Evolutionary conservation across 2,329 filamentous ascomycete genomes (phyloP).

Genomic region (Exserohilum turcica): DNA sequence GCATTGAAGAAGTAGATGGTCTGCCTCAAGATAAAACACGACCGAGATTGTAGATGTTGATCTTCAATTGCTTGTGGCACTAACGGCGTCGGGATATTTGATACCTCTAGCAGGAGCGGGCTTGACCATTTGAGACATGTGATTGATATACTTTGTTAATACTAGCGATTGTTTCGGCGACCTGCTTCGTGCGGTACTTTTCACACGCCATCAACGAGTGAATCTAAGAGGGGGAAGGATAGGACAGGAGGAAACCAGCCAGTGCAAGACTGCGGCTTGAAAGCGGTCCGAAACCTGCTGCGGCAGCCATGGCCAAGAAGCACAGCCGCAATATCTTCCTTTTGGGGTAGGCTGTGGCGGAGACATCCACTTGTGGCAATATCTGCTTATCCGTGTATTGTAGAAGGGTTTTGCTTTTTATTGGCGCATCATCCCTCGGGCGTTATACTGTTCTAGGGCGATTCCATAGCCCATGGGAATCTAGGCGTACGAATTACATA

Average conservation of each 20-base stretch:
- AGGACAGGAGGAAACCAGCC: too few relatives aligned
- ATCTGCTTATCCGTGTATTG: too few relatives aligned
- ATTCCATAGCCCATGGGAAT: too few relatives aligned
- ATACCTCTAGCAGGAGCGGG: slow-evolving; percentile 1
- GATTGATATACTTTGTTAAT: not conserved
- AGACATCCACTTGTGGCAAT: too few relatives aligned
- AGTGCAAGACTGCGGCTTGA: not conserved
- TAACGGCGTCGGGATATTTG: slow-evolving; percentile 7
- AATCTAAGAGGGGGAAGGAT: not conserved
- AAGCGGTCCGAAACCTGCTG: too few relatives aligned
- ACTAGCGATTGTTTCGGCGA: not conserved
- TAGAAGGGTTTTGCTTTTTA: too few relatives aligned
- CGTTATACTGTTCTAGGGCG: too few relatives aligned
- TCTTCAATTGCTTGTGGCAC: not conserved
- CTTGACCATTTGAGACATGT: not conserved
- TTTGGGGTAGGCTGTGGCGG: too few relatives aligned
- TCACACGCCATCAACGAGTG: not conserved
- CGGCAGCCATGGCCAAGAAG: too few relatives aligned
- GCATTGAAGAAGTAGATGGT: slow-evolving; percentile 63
- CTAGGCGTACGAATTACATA: too few relatives aligned
- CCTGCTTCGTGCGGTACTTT: not conserved
- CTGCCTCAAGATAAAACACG: not conserved
- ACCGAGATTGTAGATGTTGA: not conserved
- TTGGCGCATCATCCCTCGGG: too few relatives aligned
- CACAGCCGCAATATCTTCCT: too few relatives aligned